These are phyloP conservation scores for Punctularia strigosozonata DNA, from an alignment of 768 basidiomycete species.

Conservation along the genomic window DNA sequence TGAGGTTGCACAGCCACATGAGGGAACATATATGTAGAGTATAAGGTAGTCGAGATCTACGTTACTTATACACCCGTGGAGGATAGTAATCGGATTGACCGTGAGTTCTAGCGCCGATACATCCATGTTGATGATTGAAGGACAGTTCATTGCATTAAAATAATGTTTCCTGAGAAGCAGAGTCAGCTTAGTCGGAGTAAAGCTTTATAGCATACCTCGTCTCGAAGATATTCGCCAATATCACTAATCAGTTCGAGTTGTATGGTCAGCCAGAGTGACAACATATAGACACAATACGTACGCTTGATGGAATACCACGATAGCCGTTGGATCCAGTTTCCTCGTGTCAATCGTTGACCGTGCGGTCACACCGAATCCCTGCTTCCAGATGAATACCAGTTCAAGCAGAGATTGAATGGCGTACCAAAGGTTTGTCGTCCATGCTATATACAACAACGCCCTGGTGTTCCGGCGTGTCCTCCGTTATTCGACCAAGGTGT, in stretches of 20 bases:
- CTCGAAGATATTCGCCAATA: conserved; percentile 95
- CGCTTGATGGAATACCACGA: conserved; percentile 98
- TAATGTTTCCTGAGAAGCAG: conserved; percentile 53
- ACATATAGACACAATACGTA: conserved; percentile 23
- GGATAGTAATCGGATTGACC: too few relatives aligned
- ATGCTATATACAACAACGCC: conserved; percentile 96
- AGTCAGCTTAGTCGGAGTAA: conserved; percentile 1
- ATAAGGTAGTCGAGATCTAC: too few relatives aligned
- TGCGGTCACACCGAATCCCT: conserved; percentile 98
- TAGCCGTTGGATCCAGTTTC: conserved; percentile 94
- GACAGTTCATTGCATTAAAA: conserved; percentile 49
- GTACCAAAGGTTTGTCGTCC: conserved; percentile 85
- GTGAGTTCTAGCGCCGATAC: too few relatives aligned
- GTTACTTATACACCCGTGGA: too few relatives aligned
- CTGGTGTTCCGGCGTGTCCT: conserved; percentile 98
- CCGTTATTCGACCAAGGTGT: conserved; percentile 96
- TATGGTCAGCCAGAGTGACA: background rate
- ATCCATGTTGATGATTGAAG: too few relatives aligned
- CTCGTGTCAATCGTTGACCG: conserved; percentile 91
- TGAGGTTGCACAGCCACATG: too few relatives aligned
- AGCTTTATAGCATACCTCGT: conserved; percentile 51
- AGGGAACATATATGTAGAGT: too few relatives aligned
- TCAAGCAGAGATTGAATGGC: conserved; percentile 13
- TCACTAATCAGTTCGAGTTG: conserved; percentile 45
- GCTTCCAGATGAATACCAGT: conserved; percentile 5